Base-by-base conservation (phyloP, 441 rosid species). In the Syzygium malaccense region DNA sequence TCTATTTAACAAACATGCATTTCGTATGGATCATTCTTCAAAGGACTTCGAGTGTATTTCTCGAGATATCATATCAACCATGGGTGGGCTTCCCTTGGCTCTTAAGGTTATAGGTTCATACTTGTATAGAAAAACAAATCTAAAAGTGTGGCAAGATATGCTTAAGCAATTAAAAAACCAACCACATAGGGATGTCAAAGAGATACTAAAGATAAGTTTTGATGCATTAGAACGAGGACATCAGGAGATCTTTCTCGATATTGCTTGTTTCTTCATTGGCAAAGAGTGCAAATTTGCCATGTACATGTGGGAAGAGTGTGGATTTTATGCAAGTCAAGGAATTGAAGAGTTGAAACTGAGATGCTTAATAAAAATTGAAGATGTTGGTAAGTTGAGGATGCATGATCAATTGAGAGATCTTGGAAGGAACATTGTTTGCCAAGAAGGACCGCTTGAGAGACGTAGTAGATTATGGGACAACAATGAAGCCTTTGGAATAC, bases 261-360 rank as follows among this genome's bases (percentile, higher is more conserved):
- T 58, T 13, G 66, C 66, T 28, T 58, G 66, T 3, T 58, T 58
- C 32, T 28, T 58, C 8, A 28, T 58, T 13, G 4, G 8, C 7
- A 0, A 58, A 26, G 7, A 13, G 0, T 9, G 3, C 30, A 13
- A 26, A 58, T 58, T 2, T 12, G 15, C 7, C 4, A 58, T 58
- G 1, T 58, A 28, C 2, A 60, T 60, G 66, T 60, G 66, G 30
- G 17, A 60, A 4, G 2, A 28, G 0, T 60, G 32, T 28, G 8
- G 3, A 13, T 28, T 60, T 13, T 13, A 28, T 60, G 4, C 66
- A 1, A 60, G 3, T 60, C 17, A 12, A 12, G 66, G 30, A 26
- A 60, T 60, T 60, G 17, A 26, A 13, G 66, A 58, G 0, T 58
- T 58, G 66, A 58, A 58, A 0, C 0, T 26, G 2, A 58, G 66